These are phyloP conservation scores for Citrus glauca DNA, from an alignment of 345 rosid genomes.

Conservation along the genomic window DNA sequence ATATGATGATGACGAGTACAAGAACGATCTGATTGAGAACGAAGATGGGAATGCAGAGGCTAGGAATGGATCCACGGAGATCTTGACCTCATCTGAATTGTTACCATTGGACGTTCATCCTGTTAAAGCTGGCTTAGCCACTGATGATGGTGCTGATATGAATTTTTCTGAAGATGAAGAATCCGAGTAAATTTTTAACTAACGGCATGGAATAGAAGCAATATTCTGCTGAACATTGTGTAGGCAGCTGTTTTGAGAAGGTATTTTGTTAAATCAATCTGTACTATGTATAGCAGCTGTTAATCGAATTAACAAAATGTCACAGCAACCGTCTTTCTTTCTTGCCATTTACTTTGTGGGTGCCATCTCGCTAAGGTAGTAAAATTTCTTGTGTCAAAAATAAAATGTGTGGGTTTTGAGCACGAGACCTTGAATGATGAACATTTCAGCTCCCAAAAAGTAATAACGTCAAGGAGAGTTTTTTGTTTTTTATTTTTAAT, in stretches of 20 bases:
- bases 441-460: too few species aligned
- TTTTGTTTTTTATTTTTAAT: too few species aligned
- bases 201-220: not conserved
- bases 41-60: slow-evolving; percentile 16
- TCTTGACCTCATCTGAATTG: slow-evolving; percentile 8
- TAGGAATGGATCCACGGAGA: slow-evolving; percentile 15
- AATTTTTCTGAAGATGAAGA: slow-evolving; percentile 43
- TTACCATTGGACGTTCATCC: slow-evolving; percentile 17
- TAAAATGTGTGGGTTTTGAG: too few species aligned
- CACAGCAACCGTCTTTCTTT: not conserved
- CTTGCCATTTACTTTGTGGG: not conserved
- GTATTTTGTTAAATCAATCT: not conserved
- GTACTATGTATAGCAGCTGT: not conserved
- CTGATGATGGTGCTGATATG: slow-evolving; percentile 30
- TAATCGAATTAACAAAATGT: not conserved
- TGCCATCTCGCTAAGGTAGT: too few species aligned
- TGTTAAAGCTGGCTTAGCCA: slow-evolving; percentile 9
- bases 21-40: slow-evolving; percentile 14
- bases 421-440: too few species aligned
- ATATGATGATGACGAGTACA: slow-evolving; percentile 9
- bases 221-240: not conserved
- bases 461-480: too few species aligned
- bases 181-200: slow-evolving; percentile 24
- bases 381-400: too few species aligned
- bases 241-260: not conserved